Conservation (phyloP, 2,329 filamentous ascomycete species). For the Talaromyces islandicus region DNA sequence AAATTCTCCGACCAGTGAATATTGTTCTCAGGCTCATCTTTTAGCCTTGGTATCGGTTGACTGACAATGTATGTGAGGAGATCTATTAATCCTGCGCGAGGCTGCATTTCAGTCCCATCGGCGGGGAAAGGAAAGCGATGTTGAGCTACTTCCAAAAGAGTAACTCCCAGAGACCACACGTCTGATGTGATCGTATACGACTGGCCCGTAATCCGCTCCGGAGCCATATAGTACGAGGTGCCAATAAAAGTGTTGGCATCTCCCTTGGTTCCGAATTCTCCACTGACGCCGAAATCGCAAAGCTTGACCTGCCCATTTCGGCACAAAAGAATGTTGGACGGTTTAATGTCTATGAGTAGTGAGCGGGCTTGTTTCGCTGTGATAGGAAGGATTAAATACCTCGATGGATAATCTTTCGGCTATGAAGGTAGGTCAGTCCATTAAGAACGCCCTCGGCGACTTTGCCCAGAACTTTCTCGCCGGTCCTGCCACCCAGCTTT, state of each 20-base stretch:
- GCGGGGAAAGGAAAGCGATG: conserved; percentile 97
- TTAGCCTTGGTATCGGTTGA: conserved; percentile 89
- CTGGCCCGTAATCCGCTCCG: conserved; percentile 94
- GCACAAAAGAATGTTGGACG: conserved; percentile 91
- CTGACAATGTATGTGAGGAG: conserved; percentile 95
- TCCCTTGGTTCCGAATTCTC: conserved; percentile 96
- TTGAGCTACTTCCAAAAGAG: conserved; percentile 96
- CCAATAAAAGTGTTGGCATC: conserved; percentile 99
- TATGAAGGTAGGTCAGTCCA: conserved; percentile 89
- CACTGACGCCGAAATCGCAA: conserved; percentile 96
- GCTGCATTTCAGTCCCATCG: conserved; percentile 92
- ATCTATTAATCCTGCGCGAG: conserved; percentile 86
- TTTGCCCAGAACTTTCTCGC: conserved; percentile 95
- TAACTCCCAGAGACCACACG: conserved; percentile 96
- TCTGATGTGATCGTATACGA: conserved; percentile 98
- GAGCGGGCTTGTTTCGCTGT: conserved; percentile 10
- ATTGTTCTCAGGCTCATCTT: conserved; percentile 83
- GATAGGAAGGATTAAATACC: conserved; percentile 29
- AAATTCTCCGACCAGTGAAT: conserved; percentile 97
- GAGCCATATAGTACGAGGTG: conserved; percentile 98
- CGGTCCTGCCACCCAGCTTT: conserved; percentile 86
- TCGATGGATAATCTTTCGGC: conserved; percentile 94
- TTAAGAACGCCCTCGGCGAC: conserved; percentile 92
- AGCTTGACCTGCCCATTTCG: conserved; percentile 92
- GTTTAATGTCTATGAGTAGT: conserved; percentile 71